Conservation (phyloP, 352 stramenopile species). For the Phytophthora hybrid region DNA sequence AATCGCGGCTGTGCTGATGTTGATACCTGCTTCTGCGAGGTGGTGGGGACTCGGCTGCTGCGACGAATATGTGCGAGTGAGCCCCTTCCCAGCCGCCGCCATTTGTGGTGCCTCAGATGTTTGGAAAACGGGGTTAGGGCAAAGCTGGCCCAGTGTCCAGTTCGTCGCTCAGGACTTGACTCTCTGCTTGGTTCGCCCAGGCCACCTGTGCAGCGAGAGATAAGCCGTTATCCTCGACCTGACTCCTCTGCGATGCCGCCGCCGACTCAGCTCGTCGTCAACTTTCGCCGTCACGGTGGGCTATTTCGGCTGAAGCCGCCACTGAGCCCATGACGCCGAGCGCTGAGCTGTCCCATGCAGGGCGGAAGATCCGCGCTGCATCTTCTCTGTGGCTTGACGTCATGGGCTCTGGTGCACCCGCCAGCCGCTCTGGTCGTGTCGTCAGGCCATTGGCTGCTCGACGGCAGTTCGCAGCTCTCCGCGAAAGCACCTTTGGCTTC, state of each 20-base stretch:
- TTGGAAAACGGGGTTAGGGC: neutral
- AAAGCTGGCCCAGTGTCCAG: neutral
- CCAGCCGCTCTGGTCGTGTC: slow-evolving; percentile 24
- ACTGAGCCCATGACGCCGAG: neutral
- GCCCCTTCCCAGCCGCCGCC: slow-evolving; percentile 4
- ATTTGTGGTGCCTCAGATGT: neutral
- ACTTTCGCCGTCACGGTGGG: neutral
- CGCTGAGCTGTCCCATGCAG: neutral
- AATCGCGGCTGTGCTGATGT: slow-evolving; percentile 3
- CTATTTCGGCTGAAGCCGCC: neutral
- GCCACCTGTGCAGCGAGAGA: neutral
- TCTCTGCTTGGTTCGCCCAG: neutral
- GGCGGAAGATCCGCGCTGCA: slow-evolving; percentile 16
- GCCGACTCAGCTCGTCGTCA: neutral
- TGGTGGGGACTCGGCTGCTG: slow-evolving; percentile 9
- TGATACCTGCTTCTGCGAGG: slow-evolving; percentile 41
- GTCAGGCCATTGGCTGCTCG: slow-evolving; percentile 14
- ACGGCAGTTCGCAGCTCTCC: neutral
- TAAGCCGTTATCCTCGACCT: neutral
- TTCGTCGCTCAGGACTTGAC: neutral
- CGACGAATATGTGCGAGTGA: slow-evolving; percentile 33
- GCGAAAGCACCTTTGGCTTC: neutral
- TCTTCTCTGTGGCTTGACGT: slow-evolving; percentile 18
- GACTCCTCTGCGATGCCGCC: neutral
- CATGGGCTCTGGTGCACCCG: neutral